Percentiles rank a stretch among this genome's conserved stretches.
Conservation (phyloP, 352 stramenopile genomes). For the Phytopythium cucurbitacearum region DNA sequence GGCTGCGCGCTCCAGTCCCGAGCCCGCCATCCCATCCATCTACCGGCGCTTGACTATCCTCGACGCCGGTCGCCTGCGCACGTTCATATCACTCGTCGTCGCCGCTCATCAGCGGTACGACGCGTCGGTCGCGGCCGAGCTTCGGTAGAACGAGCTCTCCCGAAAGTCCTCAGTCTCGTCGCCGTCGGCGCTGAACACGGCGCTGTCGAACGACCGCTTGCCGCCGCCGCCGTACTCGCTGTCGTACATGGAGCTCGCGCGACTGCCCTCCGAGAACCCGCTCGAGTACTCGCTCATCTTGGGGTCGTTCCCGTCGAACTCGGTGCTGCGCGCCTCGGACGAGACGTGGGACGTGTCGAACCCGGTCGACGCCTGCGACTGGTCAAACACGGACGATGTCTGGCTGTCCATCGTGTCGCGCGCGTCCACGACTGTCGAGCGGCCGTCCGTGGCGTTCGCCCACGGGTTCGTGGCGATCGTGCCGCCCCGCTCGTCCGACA, state of each 20-base stretch:
- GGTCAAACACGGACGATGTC: not conserved
- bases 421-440: not conserved
- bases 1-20: not conserved
- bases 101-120: conserved; percentile 20
- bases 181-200: conserved; percentile 35
- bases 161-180: conserved; percentile 7
- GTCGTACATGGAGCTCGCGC: conserved; percentile 19
- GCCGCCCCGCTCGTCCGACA: conserved; percentile 22
- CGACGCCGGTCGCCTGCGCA: too few species aligned
- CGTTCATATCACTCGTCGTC: too few species aligned
- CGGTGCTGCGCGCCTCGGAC: conserved; percentile 6
- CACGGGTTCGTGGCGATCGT: conserved; percentile 15
- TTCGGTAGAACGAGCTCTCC: conserved; percentile 19
- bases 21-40: too few species aligned
- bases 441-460: not conserved
- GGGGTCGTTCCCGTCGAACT: conserved; percentile 5
- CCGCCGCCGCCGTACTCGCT: conserved; percentile 8
- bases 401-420: conserved; percentile 6
- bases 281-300: conserved; percentile 12
- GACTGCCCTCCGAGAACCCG: conserved; percentile 12
- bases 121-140: conserved; percentile 20
- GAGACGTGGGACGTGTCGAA: conserved; percentile 1
- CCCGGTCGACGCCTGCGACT: not conserved
- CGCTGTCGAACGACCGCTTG: conserved; percentile 22
- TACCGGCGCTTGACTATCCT: too few species aligned